phyloP scores from a whole-genome alignment of 208 protist genomes.

The Balamuthia mandrillaris region DNA sequence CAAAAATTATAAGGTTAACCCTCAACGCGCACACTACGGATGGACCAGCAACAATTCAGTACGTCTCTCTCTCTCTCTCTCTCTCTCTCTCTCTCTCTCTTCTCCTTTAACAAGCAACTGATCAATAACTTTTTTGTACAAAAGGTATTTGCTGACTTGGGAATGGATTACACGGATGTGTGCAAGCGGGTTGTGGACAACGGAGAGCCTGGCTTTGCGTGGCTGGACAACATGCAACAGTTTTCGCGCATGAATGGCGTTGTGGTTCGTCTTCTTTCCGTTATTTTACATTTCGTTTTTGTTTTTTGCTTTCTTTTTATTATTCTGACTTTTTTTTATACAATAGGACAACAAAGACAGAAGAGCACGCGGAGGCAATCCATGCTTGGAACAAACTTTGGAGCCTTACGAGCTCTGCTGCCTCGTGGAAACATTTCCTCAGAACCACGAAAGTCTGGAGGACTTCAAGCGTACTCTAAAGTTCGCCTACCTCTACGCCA shows the following conservation, averaged over 20 bases:
- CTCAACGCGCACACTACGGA: constrained; percentile 64
- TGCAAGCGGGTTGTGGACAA: constrained; percentile 63
- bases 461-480: constrained; percentile 73
- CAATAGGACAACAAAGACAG: constrained; percentile 40
- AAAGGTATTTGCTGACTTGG: constrained; percentile 68
- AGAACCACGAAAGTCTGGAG: constrained; percentile 66
- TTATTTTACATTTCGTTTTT: background rate
- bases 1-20: constrained; percentile 78
- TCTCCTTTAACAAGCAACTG: background rate
- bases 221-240: constrained; percentile 76
- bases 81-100: background rate
- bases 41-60: constrained; percentile 80
- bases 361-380: constrained; percentile 72
- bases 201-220: constrained; percentile 80
- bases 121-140: too few relatives aligned
- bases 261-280: background rate
- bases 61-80: background rate
- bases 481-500: constrained; percentile 76
- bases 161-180: constrained; percentile 74
- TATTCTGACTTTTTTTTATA: background rate
- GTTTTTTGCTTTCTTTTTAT: background rate
- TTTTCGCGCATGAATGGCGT: constrained; percentile 71
- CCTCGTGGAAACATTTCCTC: constrained; percentile 82
- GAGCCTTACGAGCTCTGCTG: constrained; percentile 80
- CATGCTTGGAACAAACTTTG: constrained; percentile 79